Base-by-base conservation (phyloP, 805 yeast species). In the Spathaspora sp. region DNA sequence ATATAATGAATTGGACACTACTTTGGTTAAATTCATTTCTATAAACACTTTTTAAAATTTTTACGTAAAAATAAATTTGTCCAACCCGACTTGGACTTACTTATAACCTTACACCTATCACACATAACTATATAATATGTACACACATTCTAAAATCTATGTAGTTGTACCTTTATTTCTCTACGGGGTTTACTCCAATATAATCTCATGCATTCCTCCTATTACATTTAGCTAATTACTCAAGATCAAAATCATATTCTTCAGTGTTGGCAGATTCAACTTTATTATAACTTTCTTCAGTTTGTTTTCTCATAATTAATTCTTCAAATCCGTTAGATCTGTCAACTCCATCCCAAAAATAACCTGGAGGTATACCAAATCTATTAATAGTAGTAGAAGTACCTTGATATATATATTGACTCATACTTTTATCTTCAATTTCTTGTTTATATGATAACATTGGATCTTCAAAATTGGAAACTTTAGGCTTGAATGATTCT, bases 241-340 rank as follows among this genome's bases (percentile, higher is more conserved):
- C 52, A 8, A 40, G 29, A 17, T 50, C 53, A 14, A 47, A 18
- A 11, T 50, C 65, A 49, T 63, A 63, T 23, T 51, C 56, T 40
- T 55, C 57, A 19, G 44, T 52, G 19, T 49, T 46, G 19, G 42
- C 38, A 28, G 49, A 35, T 19, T 58, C 54, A 17, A 52, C 76
- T 12, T 65, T 58, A 2, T 63, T 51, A 68, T 75, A 58, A 62
- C 73, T 44, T 65, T 39, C 47, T 42, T 70, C 70, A 31, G 60
- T 68, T 23, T 69, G 53, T 49, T 65, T 64, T 32, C 64, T 73
- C 56, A 87, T 75, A 75, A 87, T 78, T 50, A 77, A 72, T 47
- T 69, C 72, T 63, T 92, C 98, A 67, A 87, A 92, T 3, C 97
- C 97, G 62, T 86, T 92, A 0, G 96, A 83, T 53, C 98, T 71